Conservation (phyloP, 768 basidiomycete genomes). For the Mycena chlorophos region DNA sequence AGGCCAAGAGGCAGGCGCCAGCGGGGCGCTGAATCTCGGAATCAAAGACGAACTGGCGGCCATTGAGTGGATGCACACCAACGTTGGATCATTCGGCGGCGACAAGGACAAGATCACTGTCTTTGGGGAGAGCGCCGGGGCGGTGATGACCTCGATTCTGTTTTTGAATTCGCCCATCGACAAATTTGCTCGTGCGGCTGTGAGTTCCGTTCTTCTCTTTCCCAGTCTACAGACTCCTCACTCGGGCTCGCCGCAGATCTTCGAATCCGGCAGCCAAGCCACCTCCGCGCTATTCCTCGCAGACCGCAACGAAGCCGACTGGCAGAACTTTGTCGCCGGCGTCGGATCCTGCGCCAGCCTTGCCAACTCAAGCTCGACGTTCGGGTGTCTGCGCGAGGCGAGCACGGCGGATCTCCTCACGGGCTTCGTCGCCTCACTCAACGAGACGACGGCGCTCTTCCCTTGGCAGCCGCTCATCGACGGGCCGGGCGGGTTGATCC, state of each 20-base stretch:
- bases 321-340: conserved; percentile 33
- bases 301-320: conserved; percentile 31
- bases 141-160: conserved; percentile 41
- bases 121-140: conserved; percentile 52
- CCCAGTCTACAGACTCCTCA: too few relatives aligned
- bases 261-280: conserved; percentile 44
- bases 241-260: conserved; percentile 37
- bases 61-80: conserved; percentile 50
- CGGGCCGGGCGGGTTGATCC: conserved; percentile 39
- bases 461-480: conserved; percentile 43
- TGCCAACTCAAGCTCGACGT: conserved; percentile 32
- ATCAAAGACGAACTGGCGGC: conserved; percentile 42
- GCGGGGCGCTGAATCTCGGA: conserved; percentile 39
- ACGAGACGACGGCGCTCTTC: conserved; percentile 23
- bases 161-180: conserved; percentile 33
- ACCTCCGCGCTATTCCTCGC: conserved; percentile 28
- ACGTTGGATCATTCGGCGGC: conserved; percentile 60
- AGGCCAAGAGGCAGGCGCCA: conserved; percentile 37
- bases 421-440: conserved; percentile 28
- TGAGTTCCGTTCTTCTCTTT: too few relatives aligned
- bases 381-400: conserved; percentile 31
- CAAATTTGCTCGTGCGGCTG: conserved; percentile 32
- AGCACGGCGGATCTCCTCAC: conserved; percentile 31
- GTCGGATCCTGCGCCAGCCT: conserved; percentile 28
- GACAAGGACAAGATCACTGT: conserved; percentile 49